phyloP scores from a whole-genome alignment of 371 early-diverging fungal genomes.

The Mucor irregularis region DNA sequence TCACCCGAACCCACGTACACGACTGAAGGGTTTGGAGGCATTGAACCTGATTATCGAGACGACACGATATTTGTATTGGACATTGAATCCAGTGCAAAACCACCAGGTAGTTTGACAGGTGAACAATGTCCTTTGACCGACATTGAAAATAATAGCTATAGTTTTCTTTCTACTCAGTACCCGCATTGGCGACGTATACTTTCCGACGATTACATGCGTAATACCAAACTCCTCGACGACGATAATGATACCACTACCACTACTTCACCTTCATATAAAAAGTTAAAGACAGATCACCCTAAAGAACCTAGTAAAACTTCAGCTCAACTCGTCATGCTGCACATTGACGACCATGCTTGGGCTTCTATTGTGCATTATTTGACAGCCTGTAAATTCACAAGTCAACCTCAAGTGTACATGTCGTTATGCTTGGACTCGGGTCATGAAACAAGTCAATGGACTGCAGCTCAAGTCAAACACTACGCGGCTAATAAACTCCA shows the following conservation, averaged over 20 bases:
- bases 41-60: conserved; percentile 25
- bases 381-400: conserved; percentile 22
- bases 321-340: conserved; percentile 26
- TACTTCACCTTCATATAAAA: not conserved
- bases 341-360: conserved; percentile 38
- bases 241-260: conserved; percentile 1
- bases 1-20: conserved; percentile 18
- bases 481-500: not conserved
- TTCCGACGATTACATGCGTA: conserved; percentile 34
- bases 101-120: conserved; percentile 29
- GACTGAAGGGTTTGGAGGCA: conserved; percentile 15
- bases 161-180: conserved; percentile 20
- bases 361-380: conserved; percentile 35
- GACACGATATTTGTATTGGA: conserved; percentile 28
- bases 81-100: conserved; percentile 17
- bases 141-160: conserved; percentile 23
- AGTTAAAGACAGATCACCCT: not conserved
- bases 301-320: conserved; percentile 1
- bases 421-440: conserved; percentile 23
- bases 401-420: conserved; percentile 12
- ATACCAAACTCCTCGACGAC: conserved; percentile 14
- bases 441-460: conserved; percentile 8
- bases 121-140: conserved; percentile 28
- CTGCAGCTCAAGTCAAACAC: conserved; percentile 15
- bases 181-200: conserved; percentile 37